A percentile compares a stretch with the other conserved stretches of the same genome.
phyloP scores from a whole-genome alignment of 2,329 filamentous ascomycete genomes.

The Dothidotthia symphoricarpi region DNA sequence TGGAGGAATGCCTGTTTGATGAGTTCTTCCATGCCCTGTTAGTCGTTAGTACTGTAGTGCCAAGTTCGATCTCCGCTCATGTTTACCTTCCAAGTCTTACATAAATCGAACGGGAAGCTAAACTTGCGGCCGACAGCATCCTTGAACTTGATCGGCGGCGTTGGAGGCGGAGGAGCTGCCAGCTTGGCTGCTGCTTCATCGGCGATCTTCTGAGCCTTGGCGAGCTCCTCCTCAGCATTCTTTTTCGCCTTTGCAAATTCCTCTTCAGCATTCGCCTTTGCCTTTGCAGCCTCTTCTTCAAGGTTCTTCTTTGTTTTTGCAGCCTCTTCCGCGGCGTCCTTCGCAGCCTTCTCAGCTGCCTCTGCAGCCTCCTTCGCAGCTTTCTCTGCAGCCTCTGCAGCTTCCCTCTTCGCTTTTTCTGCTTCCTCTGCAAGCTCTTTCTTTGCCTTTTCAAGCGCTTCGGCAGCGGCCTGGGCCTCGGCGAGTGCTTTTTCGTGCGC shows the following conservation, averaged over 20 bases:
- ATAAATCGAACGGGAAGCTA: conserved; percentile 29
- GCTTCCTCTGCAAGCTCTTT: conserved; percentile 27
- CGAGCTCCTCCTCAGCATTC: conserved; percentile 43
- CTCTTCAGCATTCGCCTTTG: conserved; percentile 48
- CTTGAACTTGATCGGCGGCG: conserved; percentile 31
- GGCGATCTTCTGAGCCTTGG: conserved; percentile 50
- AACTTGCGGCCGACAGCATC: conserved; percentile 34
- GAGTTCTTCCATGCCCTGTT: conserved; percentile 51
- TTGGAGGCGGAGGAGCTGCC: conserved; percentile 40
- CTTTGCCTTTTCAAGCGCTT: conserved; percentile 49
- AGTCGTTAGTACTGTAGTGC: conserved; percentile 63
- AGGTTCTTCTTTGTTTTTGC: background rate
- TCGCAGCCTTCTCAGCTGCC: no score
- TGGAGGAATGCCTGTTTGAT: conserved; percentile 53
- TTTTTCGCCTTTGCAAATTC: conserved; percentile 37
- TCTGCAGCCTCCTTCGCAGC: conserved; percentile 16
- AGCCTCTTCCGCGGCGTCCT: conserved; percentile 28
- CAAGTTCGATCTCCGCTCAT: no score
- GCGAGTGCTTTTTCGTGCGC: conserved; percentile 50
- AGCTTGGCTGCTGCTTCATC: conserved; percentile 46
- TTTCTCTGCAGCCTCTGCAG: conserved; percentile 19
- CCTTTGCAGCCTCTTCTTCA: conserved; percentile 36
- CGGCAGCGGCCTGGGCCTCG: conserved; percentile 46
- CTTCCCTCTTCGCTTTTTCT: conserved; percentile 7
- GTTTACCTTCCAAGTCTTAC: conserved; percentile 45